Conservation (phyloP, 2,329 filamentous ascomycete genomes). For the Neopestalotiopsis sp. region DNA sequence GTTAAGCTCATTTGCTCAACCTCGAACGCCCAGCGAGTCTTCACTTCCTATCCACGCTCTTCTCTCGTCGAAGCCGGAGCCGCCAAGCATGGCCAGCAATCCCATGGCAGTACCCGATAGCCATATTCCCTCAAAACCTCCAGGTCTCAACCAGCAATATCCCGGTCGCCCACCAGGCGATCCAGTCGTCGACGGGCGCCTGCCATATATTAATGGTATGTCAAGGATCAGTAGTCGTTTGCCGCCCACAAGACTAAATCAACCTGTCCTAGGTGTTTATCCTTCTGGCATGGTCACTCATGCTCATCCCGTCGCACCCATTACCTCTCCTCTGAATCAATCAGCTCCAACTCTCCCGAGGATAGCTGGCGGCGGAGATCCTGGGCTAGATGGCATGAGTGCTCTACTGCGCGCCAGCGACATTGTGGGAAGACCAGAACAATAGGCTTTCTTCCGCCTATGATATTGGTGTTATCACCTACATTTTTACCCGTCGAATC, state of each 20-base stretch:
- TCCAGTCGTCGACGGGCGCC: not conserved
- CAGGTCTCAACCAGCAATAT: slow-evolving; percentile 11
- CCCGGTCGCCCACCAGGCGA: slow-evolving; percentile 19
- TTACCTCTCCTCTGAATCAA: not conserved
- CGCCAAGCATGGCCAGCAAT: slow-evolving; percentile 22
- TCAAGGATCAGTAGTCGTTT: slow-evolving; percentile 1
- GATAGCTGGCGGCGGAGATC: slow-evolving; percentile 25
- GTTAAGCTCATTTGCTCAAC: slow-evolving; percentile 43
- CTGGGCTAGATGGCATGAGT: slow-evolving; percentile 61
- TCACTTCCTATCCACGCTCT: slow-evolving; percentile 61
- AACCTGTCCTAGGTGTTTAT: slow-evolving; percentile 10
- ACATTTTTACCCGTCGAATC: not conserved
- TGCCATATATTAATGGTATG: slow-evolving; percentile 10
- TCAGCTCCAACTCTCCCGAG: slow-evolving; percentile 6
- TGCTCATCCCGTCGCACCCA: not conserved
- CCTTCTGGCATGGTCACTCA: not conserved
- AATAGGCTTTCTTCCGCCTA: not conserved
- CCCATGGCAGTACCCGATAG: slow-evolving; percentile 17
- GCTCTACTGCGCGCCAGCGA: slow-evolving; percentile 64
- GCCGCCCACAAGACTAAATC: slow-evolving; percentile 5
- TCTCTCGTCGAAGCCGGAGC: slow-evolving; percentile 47
- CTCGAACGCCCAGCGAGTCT: slow-evolving; percentile 55
- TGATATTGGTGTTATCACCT: not conserved
- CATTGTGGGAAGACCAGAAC: slow-evolving; percentile 55
- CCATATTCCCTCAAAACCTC: slow-evolving; percentile 4